phyloP scores from a whole-genome alignment of 1,139 yeast species.

The Geotrichum cucujoidarum region DNA sequence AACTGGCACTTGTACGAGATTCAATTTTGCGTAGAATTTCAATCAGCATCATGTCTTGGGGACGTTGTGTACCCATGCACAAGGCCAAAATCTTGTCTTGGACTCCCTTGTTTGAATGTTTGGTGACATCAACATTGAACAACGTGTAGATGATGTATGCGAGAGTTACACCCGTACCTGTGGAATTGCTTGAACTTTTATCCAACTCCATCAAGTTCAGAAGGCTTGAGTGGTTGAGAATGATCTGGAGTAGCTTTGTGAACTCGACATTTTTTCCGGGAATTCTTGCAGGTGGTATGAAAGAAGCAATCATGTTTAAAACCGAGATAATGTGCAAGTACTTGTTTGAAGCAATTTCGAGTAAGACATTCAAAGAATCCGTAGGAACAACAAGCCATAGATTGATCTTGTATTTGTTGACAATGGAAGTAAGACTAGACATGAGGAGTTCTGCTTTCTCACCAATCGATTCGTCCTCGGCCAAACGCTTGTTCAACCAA shows the following conservation, averaged over 20 bases:
- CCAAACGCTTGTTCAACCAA: conserved; percentile 30
- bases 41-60: conserved; percentile 61
- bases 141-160: conserved; percentile 29
- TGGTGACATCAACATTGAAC: conserved; percentile 40
- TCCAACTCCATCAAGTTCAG: conserved; percentile 15
- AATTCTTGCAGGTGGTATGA: conserved; percentile 37
- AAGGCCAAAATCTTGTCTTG: conserved; percentile 47
- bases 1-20: conserved; percentile 20
- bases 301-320: conserved; percentile 44
- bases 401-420: conserved; percentile 24
- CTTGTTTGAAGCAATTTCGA: conserved; percentile 55
- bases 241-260: conserved; percentile 58
- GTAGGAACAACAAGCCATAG: conserved; percentile 47
- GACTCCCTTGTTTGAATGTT: conserved; percentile 45
- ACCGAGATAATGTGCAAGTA: conserved; percentile 47
- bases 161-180: conserved; percentile 18
- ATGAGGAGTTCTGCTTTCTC: conserved; percentile 13
- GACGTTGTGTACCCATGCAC: conserved; percentile 58
- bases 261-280: conserved; percentile 38
- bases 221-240: conserved; percentile 46
- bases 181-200: conserved; percentile 1
- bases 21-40: conserved; percentile 55
- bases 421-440: conserved; percentile 5
- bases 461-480: conserved; percentile 24
- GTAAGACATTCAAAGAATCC: conserved; percentile 55